A percentile compares a stretch with the other conserved stretches of the same genome.
Conservation (phyloP, 176 grass and related monocot species). For the Neostapfia colusana region DNA sequence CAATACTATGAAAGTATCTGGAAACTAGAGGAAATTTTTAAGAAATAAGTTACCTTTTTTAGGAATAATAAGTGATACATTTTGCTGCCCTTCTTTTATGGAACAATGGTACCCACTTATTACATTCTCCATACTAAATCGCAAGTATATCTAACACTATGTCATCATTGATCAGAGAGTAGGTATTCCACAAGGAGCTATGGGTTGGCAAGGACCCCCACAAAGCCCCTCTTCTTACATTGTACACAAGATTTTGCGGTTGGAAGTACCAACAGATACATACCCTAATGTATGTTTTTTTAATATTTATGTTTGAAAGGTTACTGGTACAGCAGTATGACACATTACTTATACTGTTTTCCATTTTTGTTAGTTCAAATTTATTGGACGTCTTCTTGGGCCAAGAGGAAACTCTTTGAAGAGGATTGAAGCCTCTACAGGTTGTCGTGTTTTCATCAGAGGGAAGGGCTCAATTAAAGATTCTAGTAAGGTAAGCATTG, state of each 20-base stretch:
- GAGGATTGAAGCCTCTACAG: conserved; percentile 90
- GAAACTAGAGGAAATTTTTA: neutral
- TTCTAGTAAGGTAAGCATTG: conserved; percentile 66
- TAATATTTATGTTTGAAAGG: conserved; percentile 14
- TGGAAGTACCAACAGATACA: conserved; percentile 78
- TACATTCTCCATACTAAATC: conserved; percentile 10
- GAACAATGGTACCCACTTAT: neutral
- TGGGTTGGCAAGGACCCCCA: conserved; percentile 73
- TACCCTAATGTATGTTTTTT: conserved; percentile 70
- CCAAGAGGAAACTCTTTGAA: too few species aligned
- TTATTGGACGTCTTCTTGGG: conserved; percentile 95
- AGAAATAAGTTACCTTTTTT: neutral
- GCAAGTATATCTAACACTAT: conserved; percentile 19
- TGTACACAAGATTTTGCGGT: conserved; percentile 88
- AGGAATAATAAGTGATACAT: neutral
- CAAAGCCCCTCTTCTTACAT: conserved; percentile 74
- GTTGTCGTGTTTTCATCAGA: conserved; percentile 97
- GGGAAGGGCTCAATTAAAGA: conserved; percentile 99
- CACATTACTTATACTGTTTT: conserved; percentile 35
- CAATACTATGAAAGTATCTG: neutral
- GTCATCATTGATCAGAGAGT: conserved; percentile 54
- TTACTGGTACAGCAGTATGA: conserved; percentile 19
- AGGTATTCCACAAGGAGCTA: conserved; percentile 65
- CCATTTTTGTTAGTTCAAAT: conserved; percentile 82
- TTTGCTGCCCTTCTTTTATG: conserved; percentile 14